Percentiles rank a stretch among this genome's conserved stretches.
Conservation (phyloP, 768 basidiomycete species). For the Daedaleopsis nitida region DNA sequence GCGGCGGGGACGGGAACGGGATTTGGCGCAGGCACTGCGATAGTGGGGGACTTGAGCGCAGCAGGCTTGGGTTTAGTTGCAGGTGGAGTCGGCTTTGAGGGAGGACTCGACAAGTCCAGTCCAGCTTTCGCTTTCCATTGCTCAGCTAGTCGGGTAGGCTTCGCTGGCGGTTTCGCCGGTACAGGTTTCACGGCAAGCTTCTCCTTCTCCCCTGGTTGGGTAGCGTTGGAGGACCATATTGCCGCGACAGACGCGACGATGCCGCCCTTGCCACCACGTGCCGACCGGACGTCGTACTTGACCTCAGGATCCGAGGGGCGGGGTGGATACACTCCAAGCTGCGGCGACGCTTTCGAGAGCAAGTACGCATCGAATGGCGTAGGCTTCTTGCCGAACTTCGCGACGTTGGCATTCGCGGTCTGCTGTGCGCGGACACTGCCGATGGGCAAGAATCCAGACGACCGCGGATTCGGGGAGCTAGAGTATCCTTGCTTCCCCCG, state of each 20-base stretch:
- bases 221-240: conserved; percentile 58
- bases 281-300: conserved; percentile 75
- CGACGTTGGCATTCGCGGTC: neutral
- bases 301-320: conserved; percentile 49
- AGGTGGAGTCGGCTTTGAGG: neutral
- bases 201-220: conserved; percentile 14
- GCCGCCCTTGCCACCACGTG: conserved; percentile 76
- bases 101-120: neutral
- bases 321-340: conserved; percentile 19
- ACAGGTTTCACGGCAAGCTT: neutral
- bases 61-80: conserved; percentile 7
- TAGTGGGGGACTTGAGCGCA: neutral
- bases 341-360: conserved; percentile 15
- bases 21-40: neutral
- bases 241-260: conserved; percentile 72
- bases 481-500: neutral
- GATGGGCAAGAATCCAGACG: conserved; percentile 75
- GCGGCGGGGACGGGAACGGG: neutral
- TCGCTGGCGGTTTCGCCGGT: conserved; percentile 9
- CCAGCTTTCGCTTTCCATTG: conserved; percentile 10
- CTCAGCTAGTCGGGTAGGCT: conserved; percentile 10
- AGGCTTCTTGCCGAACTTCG: neutral
- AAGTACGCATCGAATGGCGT: conserved; percentile 12
- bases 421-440: conserved; percentile 45
- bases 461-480: conserved; percentile 66